Evolutionary conservation across 208 protist genomes (phyloP).

Genomic region (Crithidia sp.): DNA sequence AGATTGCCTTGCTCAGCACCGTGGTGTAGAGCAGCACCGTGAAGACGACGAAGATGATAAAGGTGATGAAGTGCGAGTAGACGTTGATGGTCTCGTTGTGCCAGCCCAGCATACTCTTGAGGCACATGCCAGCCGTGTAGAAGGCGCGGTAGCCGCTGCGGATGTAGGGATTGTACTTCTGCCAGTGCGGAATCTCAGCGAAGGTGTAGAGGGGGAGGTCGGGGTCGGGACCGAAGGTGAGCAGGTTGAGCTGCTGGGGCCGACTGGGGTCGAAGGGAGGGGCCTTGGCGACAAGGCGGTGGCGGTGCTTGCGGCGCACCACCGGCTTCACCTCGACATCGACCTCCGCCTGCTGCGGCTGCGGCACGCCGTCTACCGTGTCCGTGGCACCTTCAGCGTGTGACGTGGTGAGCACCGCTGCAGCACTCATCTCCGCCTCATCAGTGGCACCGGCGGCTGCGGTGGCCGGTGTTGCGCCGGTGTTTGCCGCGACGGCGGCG

Average conservation of each 20-base stretch:
- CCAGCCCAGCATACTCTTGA: slow-evolving; percentile 69
- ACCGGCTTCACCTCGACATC: background rate
- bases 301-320: slow-evolving; percentile 5
- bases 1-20: slow-evolving; percentile 31
- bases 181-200: slow-evolving; percentile 50
- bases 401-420: slow-evolving; percentile 1
- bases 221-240: slow-evolving; percentile 6
- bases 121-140: slow-evolving; percentile 60
- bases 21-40: slow-evolving; percentile 54
- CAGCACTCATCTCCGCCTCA: too few species aligned
- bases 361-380: background rate
- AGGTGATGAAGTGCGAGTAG: slow-evolving; percentile 75
- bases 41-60: slow-evolving; percentile 67
- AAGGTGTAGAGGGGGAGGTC: slow-evolving; percentile 58
- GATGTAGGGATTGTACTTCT: slow-evolving; percentile 65
- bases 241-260: slow-evolving; percentile 12
- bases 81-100: slow-evolving; percentile 93
- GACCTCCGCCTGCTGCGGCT: background rate
- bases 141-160: slow-evolving; percentile 67
- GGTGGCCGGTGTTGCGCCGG: background rate
- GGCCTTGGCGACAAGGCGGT: slow-evolving; percentile 13
- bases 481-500: background rate
- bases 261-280: slow-evolving; percentile 23
- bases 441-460: background rate
- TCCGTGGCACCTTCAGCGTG: background rate